A percentile compares a stretch with the other conserved stretches of the same genome.
phyloP scores from a whole-genome alignment of 2,329 filamentous ascomycete species.

The Aspergillus nomiae region DNA sequence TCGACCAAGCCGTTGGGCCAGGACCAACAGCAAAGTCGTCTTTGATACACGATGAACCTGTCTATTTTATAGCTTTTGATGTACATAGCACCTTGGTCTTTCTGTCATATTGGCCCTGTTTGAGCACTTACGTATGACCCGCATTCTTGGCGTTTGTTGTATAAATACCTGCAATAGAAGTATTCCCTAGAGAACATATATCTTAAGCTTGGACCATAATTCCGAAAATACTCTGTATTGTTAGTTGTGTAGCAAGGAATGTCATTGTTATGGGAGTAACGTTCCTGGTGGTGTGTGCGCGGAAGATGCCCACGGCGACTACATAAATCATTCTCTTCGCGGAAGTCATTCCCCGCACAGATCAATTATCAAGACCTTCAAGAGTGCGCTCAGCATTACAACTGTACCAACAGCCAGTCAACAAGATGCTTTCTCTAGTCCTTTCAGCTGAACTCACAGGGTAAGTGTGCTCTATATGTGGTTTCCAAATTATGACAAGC shows the following conservation, averaged over 20 bases:
- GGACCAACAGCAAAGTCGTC: slow-evolving; percentile 36
- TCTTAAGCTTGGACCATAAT: no score
- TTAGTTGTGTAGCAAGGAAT: not conserved
- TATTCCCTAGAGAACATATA: not conserved
- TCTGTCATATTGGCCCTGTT: slow-evolving; percentile 23
- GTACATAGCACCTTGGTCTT: slow-evolving; percentile 13
- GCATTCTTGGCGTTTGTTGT: slow-evolving; percentile 31
- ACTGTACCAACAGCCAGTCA: not conserved
- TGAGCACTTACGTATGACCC: slow-evolving; percentile 20
- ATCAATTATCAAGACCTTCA: slow-evolving; percentile 4
- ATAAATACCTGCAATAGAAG: slow-evolving; percentile 20
- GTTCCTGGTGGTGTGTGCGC: not conserved
- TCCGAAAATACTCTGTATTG: not conserved
- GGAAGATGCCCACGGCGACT: not conserved
- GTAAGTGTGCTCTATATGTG: slow-evolving; percentile 24
- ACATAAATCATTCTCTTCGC: not conserved
- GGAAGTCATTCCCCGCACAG: slow-evolving; percentile 9
- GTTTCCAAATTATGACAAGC: not conserved
- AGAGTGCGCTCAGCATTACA: not conserved
- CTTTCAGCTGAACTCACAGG: slow-evolving; percentile 42
- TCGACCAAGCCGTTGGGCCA: slow-evolving; percentile 57
- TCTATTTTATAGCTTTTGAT: slow-evolving; percentile 4
- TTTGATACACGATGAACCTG: slow-evolving; percentile 27
- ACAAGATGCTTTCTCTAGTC: slow-evolving; percentile 42
- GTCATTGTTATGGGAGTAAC: not conserved